phyloP scores from a whole-genome alignment of 495 filamentous ascomycete genomes.

The Penicillium salamii region DNA sequence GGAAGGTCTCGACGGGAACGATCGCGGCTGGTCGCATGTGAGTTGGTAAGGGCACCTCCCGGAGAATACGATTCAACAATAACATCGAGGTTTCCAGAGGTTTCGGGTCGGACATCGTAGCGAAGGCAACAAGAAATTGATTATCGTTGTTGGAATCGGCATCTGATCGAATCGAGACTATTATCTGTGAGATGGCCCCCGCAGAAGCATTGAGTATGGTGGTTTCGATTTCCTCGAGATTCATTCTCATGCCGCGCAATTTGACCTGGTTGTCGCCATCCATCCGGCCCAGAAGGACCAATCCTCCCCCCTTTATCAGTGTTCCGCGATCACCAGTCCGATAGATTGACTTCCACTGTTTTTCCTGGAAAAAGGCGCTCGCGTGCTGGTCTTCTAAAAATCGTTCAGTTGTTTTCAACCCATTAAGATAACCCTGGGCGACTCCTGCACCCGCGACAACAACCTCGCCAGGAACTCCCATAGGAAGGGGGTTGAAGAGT shows the following conservation, averaged over 20 bases:
- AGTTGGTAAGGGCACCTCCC: constrained; percentile 34
- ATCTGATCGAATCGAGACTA: constrained; percentile 13
- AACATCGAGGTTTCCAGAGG: not conserved
- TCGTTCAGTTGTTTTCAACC: constrained; percentile 24
- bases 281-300: constrained; percentile 37
- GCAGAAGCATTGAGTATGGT: constrained; percentile 27
- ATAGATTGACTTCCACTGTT: constrained; percentile 29
- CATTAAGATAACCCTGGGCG: constrained; percentile 39
- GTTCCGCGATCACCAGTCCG: constrained; percentile 24
- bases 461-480: constrained; percentile 46
- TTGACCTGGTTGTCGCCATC: constrained; percentile 50
- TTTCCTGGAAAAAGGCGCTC: constrained; percentile 6
- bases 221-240: constrained; percentile 48
- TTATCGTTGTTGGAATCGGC: not conserved
- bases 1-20: constrained; percentile 37
- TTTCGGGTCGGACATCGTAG: constrained; percentile 1
- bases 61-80: constrained; percentile 1
- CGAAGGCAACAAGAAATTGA: constrained; percentile 19
- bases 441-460: constrained; percentile 42
- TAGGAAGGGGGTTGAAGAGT: constrained; percentile 33
- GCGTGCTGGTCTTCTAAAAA: constrained; percentile 37
- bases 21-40: constrained; percentile 46
- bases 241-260: constrained; percentile 50
- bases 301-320: constrained; percentile 26
- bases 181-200: constrained; percentile 18